Base-by-base conservation (phyloP, 805 yeast genomes). In the Torulaspora delbrueckii region DNA sequence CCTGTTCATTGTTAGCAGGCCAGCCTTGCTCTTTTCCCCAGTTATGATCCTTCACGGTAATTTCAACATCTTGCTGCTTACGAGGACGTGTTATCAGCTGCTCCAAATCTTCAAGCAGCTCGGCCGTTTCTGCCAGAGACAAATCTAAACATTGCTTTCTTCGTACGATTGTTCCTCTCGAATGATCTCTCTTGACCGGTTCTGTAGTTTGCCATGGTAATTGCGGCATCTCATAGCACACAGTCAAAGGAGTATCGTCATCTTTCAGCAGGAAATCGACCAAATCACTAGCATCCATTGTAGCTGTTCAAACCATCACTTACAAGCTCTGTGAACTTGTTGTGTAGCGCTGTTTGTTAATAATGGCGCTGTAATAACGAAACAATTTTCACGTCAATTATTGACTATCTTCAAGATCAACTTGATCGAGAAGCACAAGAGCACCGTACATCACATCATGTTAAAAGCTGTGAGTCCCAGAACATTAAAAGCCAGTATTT, bases 281-380 rank as follows among this genome's bases (percentile, higher is more conserved):
- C 33, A 57, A 25, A 22, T 55, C 57, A 23, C 33, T 27, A 14
- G 54, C 57, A 13, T 56, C 44, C 58, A 56, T 56, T 12, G n/a
- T 34, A 14, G 22, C 19, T 12, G 12, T 16, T 31, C 22, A 31
- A 14, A 16, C 22, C 34, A 30, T 32, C 19, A 13, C 34, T 16
- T 9, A 31, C 19, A 31, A 31, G 34, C 19, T 14, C 34, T 31
- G 34, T 7, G 19, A 16, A 31, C 34, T 31, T 31, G 34, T 14
- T 31, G 3, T 8, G 19, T 31, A 14, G 22, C 6, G 6, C 22
- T 19, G 16, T 3, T 19, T 19, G 22, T 19, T 19, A 5, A 4
- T 19, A 22, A 33, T 31, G 34, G 19, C 34, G 27, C 24, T 25
- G 18, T 14, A n/a, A 41, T 13, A 18, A 13, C 14, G 8, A 19